Evolutionary conservation across 352 stramenopile genomes (phyloP).

Genomic region (Elongisporangium anandrum): DNA sequence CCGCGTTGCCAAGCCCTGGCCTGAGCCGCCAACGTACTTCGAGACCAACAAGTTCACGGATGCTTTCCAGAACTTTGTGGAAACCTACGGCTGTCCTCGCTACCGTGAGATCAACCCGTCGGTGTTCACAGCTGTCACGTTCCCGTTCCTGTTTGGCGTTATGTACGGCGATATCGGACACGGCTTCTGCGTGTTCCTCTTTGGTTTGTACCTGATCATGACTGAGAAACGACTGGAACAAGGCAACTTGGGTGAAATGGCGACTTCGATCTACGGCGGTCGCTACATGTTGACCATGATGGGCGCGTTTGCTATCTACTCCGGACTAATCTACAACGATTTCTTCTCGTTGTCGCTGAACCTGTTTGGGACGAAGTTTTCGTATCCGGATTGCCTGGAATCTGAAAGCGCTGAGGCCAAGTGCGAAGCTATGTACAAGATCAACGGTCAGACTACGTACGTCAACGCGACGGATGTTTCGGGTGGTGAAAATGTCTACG

Average conservation of each 20-base stretch:
- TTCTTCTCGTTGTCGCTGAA: slow-evolving; percentile 98
- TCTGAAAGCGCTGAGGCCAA: slow-evolving; percentile 42
- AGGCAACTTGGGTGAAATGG: slow-evolving; percentile 90
- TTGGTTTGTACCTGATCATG: slow-evolving; percentile 92
- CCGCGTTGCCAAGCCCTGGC: slow-evolving; percentile 93
- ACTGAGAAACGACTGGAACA: slow-evolving; percentile 89
- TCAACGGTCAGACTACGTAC: slow-evolving; percentile 67
- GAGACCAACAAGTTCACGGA: slow-evolving; percentile 99
- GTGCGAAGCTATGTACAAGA: slow-evolving; percentile 68
- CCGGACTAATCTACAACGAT: slow-evolving; percentile 99
- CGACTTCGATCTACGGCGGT: slow-evolving; percentile 87
- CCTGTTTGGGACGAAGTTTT: slow-evolving; percentile 95
- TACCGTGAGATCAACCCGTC: slow-evolving; percentile 99
- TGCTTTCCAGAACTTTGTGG: slow-evolving; percentile 98
- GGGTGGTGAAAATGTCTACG: slow-evolving; percentile 90
- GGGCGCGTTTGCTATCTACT: slow-evolving; percentile 98
- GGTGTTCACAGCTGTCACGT: slow-evolving; percentile 98
- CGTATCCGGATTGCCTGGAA: slow-evolving; percentile 80
- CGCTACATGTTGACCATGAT: slow-evolving; percentile 99
- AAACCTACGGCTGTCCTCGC: slow-evolving; percentile 98
- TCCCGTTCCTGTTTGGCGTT: slow-evolving; percentile 99
- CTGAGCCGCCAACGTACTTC: slow-evolving; percentile 97
- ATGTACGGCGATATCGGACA: slow-evolving; percentile 99
- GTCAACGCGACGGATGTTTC: slow-evolving; percentile 83
- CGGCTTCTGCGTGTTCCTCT: slow-evolving; percentile 93